Base-by-base conservation (phyloP, 352 stramenopile species). In the Phytophthora vignae region DNA sequence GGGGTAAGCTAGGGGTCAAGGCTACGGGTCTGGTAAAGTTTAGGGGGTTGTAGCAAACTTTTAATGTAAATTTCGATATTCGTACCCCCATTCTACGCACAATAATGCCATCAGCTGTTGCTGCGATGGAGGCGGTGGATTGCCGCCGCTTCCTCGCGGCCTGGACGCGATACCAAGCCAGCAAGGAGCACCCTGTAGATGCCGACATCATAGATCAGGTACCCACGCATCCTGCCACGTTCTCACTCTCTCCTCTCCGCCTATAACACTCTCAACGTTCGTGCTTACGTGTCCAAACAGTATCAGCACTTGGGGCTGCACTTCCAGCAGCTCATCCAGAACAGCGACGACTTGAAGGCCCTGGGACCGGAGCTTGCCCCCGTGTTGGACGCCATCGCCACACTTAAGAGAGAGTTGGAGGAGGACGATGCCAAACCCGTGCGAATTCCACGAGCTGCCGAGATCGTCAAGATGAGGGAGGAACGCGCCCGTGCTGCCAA, bases 101-200 rank as follows among this genome's bases (percentile, higher is more conserved):
- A 63, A 72, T 69, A 60, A 68, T 66, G 33, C 42, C 52, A 0
- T 1, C 15, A 9, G 29, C 49, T 22, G 48, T 54, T 25, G 11
- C 11, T 5, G 4, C 61, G 40, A 19, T 42, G 11, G 71, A 84
- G 40, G 59, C 25, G 36, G 48, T 91, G 10, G 72, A 88, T 64
- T 88, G 82, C 56, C 71, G 82, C 57, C 87, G 87, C 54, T 92
- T 94, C 64, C 54, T 92, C 58, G 68, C 63, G 57, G 85, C 87
- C 25, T 94, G 85, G 84, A 53, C 58, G 63, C 79, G 87, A 48
- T 87, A 76, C 29, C 69, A 76, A 9, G 68, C 71, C 60, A 64
- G 44, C 17, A 64, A 76, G 19, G 67, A 78, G 46, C 55, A 80
- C 4, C 29, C 61, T 22, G 5, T 63, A 10, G 36, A 74, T 22